Conservation (phyloP, 371 early-diverging fungal genomes). For the Circinella umbellata region DNA sequence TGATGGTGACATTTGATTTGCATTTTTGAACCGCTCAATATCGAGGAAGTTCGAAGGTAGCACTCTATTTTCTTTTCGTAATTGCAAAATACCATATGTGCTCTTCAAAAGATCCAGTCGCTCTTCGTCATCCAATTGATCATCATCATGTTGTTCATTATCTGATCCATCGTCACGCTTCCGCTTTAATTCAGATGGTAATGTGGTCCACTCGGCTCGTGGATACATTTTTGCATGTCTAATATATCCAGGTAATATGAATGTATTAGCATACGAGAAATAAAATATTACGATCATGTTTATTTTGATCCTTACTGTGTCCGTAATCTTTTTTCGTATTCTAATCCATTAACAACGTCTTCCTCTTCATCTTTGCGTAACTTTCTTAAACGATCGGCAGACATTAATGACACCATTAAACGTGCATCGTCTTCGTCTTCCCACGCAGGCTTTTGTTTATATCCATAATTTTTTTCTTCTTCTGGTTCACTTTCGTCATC, state of each 20-base stretch:
- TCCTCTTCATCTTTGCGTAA: slow-evolving; percentile 79
- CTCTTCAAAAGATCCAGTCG: slow-evolving; percentile 53
- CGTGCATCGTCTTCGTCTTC: slow-evolving; percentile 76
- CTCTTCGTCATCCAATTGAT: slow-evolving; percentile 48
- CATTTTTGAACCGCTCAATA: slow-evolving; percentile 76
- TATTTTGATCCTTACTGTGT: slow-evolving; percentile 60
- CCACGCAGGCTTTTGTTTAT: slow-evolving; percentile 68
- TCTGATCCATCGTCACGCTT: slow-evolving; percentile 1
- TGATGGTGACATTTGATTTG: slow-evolving; percentile 61
- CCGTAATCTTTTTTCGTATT: slow-evolving; percentile 84
- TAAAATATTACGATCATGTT: too few relatives aligned
- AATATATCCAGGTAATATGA: neutral
- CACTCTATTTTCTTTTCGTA: slow-evolving; percentile 24
- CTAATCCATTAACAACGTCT: slow-evolving; percentile 70
- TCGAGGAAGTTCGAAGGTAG: slow-evolving; percentile 64
- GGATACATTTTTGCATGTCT: slow-evolving; percentile 73
- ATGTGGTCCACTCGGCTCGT: slow-evolving; percentile 86
- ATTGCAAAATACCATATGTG: slow-evolving; percentile 59
- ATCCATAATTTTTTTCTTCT: slow-evolving; percentile 22
- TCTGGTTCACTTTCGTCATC: slow-evolving; percentile 30
- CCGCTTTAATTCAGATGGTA: slow-evolving; percentile 47
- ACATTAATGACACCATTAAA: slow-evolving; percentile 68
- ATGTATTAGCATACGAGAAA: too few relatives aligned
- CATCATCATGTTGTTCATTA: slow-evolving; percentile 29
- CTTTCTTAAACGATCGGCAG: slow-evolving; percentile 72